A percentile compares a stretch with the other conserved stretches of the same genome.
phyloP scores from a whole-genome alignment of 2,329 filamentous ascomycete genomes.

The Aspergillus proliferans region DNA sequence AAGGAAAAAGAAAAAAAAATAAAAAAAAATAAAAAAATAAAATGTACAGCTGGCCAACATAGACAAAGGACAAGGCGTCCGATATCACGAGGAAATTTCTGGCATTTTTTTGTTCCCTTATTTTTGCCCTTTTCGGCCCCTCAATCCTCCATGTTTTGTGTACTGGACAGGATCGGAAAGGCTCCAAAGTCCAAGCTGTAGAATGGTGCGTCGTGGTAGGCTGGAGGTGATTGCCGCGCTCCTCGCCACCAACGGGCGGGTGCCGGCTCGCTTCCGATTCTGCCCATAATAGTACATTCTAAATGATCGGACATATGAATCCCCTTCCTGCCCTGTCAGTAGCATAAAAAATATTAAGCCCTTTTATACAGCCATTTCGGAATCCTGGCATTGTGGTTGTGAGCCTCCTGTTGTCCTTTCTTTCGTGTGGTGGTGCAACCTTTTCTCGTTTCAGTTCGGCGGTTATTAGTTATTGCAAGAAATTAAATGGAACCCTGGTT shows the following conservation, averaged over 20 bases:
- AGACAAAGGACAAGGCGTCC: neutral
- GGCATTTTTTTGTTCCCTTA: neutral
- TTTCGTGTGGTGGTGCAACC: neutral
- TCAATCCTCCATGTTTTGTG: neutral
- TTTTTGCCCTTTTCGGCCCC: neutral
- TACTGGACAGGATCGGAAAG: neutral
- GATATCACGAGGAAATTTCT: neutral
- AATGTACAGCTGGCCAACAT: neutral
- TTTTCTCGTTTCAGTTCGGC: neutral
- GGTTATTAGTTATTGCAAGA: neutral
- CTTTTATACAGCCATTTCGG: neutral
- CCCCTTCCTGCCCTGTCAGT: neutral
- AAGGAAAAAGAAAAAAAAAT: neutral
- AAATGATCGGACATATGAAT: neutral
- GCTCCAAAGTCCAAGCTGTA: neutral
- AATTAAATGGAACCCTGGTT: neutral
- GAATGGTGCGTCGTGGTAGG: slow-evolving; percentile 11
- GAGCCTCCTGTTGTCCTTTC: neutral
- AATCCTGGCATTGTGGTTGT: neutral
- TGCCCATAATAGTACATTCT: neutral
- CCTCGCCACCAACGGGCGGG: slow-evolving; percentile 3
- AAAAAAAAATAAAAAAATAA: too few species aligned
- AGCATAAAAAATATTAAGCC: neutral
- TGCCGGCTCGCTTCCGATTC: slow-evolving; percentile 1
- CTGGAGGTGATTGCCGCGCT: slow-evolving; percentile 12